Base-by-base conservation (phyloP, 495 filamentous ascomycete genomes). In the Aspergillus biplanus region DNA sequence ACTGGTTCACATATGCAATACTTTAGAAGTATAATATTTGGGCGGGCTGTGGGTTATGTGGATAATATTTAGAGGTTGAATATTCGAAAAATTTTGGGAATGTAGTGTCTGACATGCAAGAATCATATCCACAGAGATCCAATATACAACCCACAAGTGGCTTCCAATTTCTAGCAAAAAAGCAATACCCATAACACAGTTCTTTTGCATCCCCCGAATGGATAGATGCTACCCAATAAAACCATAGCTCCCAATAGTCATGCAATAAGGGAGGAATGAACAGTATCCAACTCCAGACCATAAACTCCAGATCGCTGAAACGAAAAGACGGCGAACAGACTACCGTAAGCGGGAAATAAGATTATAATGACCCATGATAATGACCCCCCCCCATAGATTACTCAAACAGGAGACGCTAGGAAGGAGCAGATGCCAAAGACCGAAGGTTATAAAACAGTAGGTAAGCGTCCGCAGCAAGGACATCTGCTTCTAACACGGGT, bases 381-480 rank as follows among this genome's bases (percentile, higher is more conserved):
- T 31, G 21, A 18, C 9, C 6, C 0, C 47, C 9, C 47, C n/a
- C 11, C 21, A 31, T 21, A 6, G 47, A 18, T n/a, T 11, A 50
- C 27, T 50, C 11, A 16, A 46, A 34, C 8, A 35, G 21, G 27
- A 37, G 27, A n/a, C 37, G 52, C 53, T 65, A 64, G 39, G 54
- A 48, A 7, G 58, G 54, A 21, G 61, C 52, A 61, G 60, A 60
- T 0, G 67, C 70, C 48, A 91, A 71, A 21, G 83, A 86, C 53
- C 87, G 82, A 47, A 92, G 85, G 52, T 89, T 88, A 67, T 97
- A 97, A 73, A 97, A 94, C 44, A 97, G 75, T 46, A 97, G 77
- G 73, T 96, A 97, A 11, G 93, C 92, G 68, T 93, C 83, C 46
- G 89, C 90, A 32, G 81, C 84, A 31, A 97, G 82, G 7, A 97